These are phyloP conservation scores for Phytophthora pinifolia DNA, from an alignment of 352 stramenopile species.

Conservation along the genomic window DNA sequence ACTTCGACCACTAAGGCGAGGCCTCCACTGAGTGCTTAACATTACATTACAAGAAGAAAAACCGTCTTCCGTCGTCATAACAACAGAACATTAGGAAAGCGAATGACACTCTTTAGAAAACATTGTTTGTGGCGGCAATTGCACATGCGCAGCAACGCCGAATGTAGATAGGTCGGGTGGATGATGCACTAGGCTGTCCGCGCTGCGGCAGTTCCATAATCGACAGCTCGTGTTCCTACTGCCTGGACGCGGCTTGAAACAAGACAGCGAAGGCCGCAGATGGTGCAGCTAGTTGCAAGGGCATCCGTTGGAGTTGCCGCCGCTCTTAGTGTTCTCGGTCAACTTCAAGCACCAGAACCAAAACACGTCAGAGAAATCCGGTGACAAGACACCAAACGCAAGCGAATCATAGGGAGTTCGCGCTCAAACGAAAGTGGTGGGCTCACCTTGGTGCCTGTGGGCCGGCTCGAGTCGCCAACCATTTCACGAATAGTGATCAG, in stretches of 20 bases:
- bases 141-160: slow-evolving; percentile 1
- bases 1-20: slow-evolving; percentile 54
- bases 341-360: slow-evolving; percentile 27
- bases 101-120: slow-evolving; percentile 12
- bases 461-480: slow-evolving; percentile 72
- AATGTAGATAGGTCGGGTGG: neutral
- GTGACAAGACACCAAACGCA: neutral
- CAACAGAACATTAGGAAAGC: too few species aligned
- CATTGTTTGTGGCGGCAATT: slow-evolving; percentile 5
- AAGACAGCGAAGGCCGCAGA: neutral
- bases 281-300: slow-evolving; percentile 38
- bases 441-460: slow-evolving; percentile 65
- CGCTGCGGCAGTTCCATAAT: neutral
- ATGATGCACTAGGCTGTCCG: slow-evolving; percentile 24
- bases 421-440: slow-evolving; percentile 10
- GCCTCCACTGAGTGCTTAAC: too few species aligned
- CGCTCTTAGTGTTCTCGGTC: slow-evolving; percentile 35
- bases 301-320: slow-evolving; percentile 37
- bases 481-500: slow-evolving; percentile 94
- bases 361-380: slow-evolving; percentile 19
- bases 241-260: slow-evolving; percentile 2
- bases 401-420: neutral
- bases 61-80: too few species aligned
- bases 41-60: too few species aligned
- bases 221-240: slow-evolving; percentile 11